Conservation (phyloP, 2,329 filamentous ascomycete genomes). For the Alternaria gaisen region DNA sequence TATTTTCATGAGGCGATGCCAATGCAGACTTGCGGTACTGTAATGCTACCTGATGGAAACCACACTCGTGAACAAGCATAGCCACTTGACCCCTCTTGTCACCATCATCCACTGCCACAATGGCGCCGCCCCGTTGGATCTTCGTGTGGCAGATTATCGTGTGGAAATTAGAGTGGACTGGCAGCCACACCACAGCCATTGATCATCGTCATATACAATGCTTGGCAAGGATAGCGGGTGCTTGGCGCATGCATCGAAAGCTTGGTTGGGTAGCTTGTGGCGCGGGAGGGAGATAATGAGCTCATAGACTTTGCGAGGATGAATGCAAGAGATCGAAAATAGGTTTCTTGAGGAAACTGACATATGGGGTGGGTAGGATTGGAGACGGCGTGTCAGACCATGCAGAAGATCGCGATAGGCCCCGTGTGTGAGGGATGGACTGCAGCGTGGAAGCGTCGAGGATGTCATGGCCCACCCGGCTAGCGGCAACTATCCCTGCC, state of each 20-base stretch:
- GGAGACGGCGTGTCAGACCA: constrained; percentile 2
- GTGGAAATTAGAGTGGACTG: constrained; percentile 18
- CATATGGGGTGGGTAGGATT: neutral
- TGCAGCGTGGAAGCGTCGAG: constrained; percentile 11
- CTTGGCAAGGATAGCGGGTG: constrained; percentile 6
- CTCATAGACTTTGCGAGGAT: constrained; percentile 7
- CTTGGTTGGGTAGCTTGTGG: constrained; percentile 7
- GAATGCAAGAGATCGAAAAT: neutral
- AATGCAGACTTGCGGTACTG: neutral
- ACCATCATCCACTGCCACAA: constrained; percentile 11
- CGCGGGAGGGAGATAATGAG: constrained; percentile 4
- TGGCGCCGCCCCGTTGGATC: constrained; percentile 1
- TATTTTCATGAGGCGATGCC: neutral
- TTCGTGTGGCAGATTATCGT: constrained; percentile 5
- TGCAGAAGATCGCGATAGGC: neutral
- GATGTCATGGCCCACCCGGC: constrained; percentile 16
- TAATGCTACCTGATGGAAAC: neutral
- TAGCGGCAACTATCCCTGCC: constrained; percentile 28
- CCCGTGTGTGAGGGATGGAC: neutral
- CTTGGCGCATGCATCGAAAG: constrained; percentile 10
- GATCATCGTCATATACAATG: constrained; percentile 6
- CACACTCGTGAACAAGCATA: neutral
- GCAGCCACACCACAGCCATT: constrained; percentile 19
- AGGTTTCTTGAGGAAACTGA: neutral
- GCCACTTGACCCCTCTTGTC: constrained; percentile 6